Evolutionary conservation across 768 basidiomycete species (phyloP), one percentile per base, ranked within the genome.

Genomic region (Xerocomellus amylosporus): DNA sequence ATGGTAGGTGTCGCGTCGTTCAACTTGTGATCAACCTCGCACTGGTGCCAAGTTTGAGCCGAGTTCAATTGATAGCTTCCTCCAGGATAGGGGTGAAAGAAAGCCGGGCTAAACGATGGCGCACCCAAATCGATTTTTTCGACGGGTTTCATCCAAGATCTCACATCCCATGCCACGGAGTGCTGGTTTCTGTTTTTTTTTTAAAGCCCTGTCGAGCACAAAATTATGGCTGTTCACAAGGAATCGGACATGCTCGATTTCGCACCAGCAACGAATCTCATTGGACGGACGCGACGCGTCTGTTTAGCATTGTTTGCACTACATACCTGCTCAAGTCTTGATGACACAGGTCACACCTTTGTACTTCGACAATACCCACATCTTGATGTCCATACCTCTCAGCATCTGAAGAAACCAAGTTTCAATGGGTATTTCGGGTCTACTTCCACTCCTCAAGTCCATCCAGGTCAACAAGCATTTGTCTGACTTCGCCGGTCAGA

Each of bases 381-480:
- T 47, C 36, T 58, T 33, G 36, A 48, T 54, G 52, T 42, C 5
- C 17, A 45, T 46, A 15, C 36, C 22, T 28, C 4, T 20, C 8
- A 10, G 28, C 19, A 40, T 26, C 50, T 53, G 43, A 34, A 53
- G 41, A 19, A 9, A 22, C n/a, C 19, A 34, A n/a, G 1, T 34
- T 4, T 46, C 12, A 20, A 97, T 98, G 96, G 96, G 96, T 28
- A 98, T 98, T 54, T 80, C 85, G 54, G 96, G 96, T 13, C 80
- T 98, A 19, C 74, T 98, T 33, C 90, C 93, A 31, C 80, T 96
- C 24, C 82, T 98, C 58, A 95, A 93, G 77, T 83, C 91, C 40
- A 95, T 97, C 36, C 91, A 95, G 65, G 82, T 80, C 51, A 82
- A 80, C 54, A 82, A 77, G 54, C 87, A 90, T 61, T 80, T 98